Conservation (phyloP, 2,329 filamentous ascomycete species). For the Dryadomyces sulphureus region DNA sequence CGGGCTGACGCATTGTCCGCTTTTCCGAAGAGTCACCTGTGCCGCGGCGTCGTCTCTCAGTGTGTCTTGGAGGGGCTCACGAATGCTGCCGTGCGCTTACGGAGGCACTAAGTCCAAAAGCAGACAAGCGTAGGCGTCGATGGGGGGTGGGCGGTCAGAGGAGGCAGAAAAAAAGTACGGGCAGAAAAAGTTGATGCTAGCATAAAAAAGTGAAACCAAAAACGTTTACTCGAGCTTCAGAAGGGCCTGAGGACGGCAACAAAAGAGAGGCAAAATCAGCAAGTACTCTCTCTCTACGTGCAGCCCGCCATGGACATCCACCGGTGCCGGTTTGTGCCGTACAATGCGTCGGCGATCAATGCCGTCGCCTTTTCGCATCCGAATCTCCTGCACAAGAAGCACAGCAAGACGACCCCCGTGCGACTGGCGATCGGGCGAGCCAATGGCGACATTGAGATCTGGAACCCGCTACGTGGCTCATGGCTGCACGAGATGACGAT, state of each 20-base stretch:
- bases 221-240: no score
- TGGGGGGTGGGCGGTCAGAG: background rate
- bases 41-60: background rate
- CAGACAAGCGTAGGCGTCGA: background rate
- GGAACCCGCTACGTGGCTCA: constrained; percentile 69
- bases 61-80: background rate
- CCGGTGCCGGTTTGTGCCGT: constrained; percentile 90
- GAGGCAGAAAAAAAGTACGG: background rate
- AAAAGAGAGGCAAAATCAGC: background rate
- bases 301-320: constrained; percentile 69
- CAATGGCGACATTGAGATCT: constrained; percentile 95
- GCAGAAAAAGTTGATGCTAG: background rate
- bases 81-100: background rate
- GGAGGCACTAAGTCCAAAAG: background rate
- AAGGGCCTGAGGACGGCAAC: no score
- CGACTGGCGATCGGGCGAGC: constrained; percentile 80
- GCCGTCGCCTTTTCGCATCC: constrained; percentile 85
- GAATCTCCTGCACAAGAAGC: constrained; percentile 27
- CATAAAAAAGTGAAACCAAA: constrained; percentile 1
- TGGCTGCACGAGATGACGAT: constrained; percentile 90
- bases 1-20: background rate
- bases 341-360: constrained; percentile 83
- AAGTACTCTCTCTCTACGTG: background rate
- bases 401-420: constrained; percentile 41
- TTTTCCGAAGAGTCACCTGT: background rate